Evolutionary conservation across 495 filamentous ascomycete genomes (phyloP), one percentile per base, ranked within the genome.

Genomic region (Neurospora sp.): DNA sequence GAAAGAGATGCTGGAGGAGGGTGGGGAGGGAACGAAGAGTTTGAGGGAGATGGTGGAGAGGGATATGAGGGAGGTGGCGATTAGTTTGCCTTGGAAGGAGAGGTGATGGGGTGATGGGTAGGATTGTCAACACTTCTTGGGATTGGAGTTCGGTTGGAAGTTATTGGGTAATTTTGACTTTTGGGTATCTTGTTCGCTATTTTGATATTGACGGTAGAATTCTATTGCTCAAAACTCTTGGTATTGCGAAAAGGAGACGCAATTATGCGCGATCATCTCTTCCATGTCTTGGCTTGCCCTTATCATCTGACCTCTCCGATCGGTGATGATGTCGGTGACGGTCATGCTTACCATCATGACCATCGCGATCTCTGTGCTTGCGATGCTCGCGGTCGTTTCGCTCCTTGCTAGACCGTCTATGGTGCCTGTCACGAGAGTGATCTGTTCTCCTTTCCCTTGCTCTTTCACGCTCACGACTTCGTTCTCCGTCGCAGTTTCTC

Each of bases 21-120:
- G 27, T 35, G 27, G 53, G 14, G 53, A 65, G 53, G 2, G 27
- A 17, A 83, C 79, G 48, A 76, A 75, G 71, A 73, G 76, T 71
- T 59, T 87, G 59, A 83, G 77, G 31, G 76, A 80, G 40, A 71
- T 86, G 74, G 79, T 81, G 5, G 81, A 78, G 76, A 78, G 72
- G 74, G 80, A 84, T 35, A 85, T 88, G 83, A 76, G 70, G 73
- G 79, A 79, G 69, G 85, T 88, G 12, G 76, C 76, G 39, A 81
- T 87, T 59, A 78, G 73, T 44, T 74, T 85, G 71, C 84, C 84
- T n/a, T 85, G 84, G 84, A 79, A 79, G 74, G 81, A 82, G 75
- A 59, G 39, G 22, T 75, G 16, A 16, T 3, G 14, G 42, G 40
- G 7, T 31, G n/a, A 14, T 38, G 22, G 22, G 35, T 35, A 14